phyloP scores from a whole-genome alignment of 2,329 filamentous ascomycete genomes.

The Rugonectria rugulosa region DNA sequence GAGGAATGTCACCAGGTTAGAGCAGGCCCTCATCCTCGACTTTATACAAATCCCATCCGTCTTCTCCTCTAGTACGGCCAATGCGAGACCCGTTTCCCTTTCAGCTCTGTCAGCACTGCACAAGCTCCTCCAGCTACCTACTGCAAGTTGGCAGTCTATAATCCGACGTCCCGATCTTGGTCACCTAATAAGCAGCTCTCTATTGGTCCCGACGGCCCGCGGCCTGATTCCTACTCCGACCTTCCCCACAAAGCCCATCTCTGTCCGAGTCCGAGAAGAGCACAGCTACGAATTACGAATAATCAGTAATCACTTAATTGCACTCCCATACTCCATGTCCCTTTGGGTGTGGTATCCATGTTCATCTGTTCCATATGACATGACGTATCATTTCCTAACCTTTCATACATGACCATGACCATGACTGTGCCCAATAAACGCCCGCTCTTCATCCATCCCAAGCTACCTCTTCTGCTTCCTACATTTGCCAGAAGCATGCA shows the following conservation, averaged over 20 bases:
- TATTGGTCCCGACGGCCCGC: conserved; percentile 27
- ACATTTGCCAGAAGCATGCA: no score
- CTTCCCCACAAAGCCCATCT: conserved; percentile 9
- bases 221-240: conserved; percentile 28
- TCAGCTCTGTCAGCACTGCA: not conserved
- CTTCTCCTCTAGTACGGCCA: no score
- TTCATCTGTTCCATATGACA: not conserved
- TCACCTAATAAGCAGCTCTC: conserved; percentile 30
- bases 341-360: not conserved
- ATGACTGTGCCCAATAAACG: no score
- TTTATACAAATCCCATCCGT: conserved; percentile 4
- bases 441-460: not conserved
- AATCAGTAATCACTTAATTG: not conserved
- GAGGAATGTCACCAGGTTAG: no score
- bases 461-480: not conserved
- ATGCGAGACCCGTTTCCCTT: not conserved
- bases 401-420: no score
- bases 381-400: no score
- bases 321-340: no score
- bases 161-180: conserved; percentile 10
- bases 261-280: not conserved
- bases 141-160: conserved; percentile 11
- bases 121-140: not conserved
- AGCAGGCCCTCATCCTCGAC: no score
- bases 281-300: not conserved